Evolutionary conservation across 2,329 filamentous ascomycete species (phyloP).

Genomic region (Exserohilum turcica): DNA sequence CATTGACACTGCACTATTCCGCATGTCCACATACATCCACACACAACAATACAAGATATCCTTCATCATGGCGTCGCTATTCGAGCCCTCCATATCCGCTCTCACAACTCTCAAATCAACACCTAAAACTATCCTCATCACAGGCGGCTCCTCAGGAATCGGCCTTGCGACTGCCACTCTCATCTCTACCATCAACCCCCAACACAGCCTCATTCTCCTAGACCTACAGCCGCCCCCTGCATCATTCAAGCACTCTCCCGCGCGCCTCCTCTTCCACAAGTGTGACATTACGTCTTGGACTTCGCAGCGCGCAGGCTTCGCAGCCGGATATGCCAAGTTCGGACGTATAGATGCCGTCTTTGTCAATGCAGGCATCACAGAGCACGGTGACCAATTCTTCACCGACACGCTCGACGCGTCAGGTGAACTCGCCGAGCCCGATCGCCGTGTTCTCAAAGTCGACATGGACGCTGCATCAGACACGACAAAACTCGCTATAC

Average conservation of each 20-base stretch:
- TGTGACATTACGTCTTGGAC: slow-evolving; percentile 56
- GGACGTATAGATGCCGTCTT: slow-evolving; percentile 55
- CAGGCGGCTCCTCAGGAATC: slow-evolving; percentile 50
- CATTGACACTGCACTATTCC: too few relatives aligned
- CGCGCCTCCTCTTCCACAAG: slow-evolving; percentile 43
- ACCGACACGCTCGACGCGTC: slow-evolving; percentile 49
- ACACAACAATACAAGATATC: neutral
- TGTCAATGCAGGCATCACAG: slow-evolving; percentile 57
- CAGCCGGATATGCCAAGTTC: slow-evolving; percentile 49
- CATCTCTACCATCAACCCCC: slow-evolving; percentile 45
- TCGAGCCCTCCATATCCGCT: slow-evolving; percentile 26
- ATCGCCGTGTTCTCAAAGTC: slow-evolving; percentile 52
- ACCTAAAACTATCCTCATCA: slow-evolving; percentile 46
- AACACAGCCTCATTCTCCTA: slow-evolving; percentile 51
- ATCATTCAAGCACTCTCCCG: slow-evolving; percentile 34
- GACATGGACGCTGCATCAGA: slow-evolving; percentile 55
- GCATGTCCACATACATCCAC: too few relatives aligned
- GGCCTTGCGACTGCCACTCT: slow-evolving; percentile 50
- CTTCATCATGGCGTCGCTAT: slow-evolving; percentile 30
- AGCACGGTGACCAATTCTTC: slow-evolving; percentile 58
- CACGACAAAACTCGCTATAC: slow-evolving; percentile 55
- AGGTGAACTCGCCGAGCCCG: slow-evolving; percentile 54
- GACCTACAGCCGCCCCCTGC: slow-evolving; percentile 47
- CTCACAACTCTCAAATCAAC: slow-evolving; percentile 30
- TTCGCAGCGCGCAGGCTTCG: slow-evolving; percentile 53